Percentiles rank a stretch among this genome's conserved stretches.
Conservation (phyloP, 2,329 filamentous ascomycete species). For the Polychaeton citri region DNA sequence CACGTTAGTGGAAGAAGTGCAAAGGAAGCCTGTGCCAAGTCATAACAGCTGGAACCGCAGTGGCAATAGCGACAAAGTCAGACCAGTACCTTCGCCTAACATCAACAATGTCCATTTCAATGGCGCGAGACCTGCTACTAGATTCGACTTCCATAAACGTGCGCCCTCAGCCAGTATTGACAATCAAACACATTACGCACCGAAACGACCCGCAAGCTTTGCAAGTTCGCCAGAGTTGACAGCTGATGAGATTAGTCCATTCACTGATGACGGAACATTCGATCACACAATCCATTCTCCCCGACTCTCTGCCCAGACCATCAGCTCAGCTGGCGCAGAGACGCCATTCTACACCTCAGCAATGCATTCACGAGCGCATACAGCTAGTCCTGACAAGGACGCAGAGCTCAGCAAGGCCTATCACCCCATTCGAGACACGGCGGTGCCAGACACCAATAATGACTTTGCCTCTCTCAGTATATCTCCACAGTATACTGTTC, state of each 20-base stretch:
- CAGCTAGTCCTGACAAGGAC: background rate
- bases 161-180: background rate
- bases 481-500: too few species aligned
- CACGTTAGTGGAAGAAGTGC: too few species aligned
- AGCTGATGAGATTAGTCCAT: background rate
- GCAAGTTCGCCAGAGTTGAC: background rate
- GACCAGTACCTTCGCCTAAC: too few species aligned
- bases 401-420: background rate
- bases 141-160: background rate
- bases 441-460: background rate
- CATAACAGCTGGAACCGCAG: too few species aligned
- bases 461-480: background rate
- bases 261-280: background rate
- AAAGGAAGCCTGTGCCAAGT: too few species aligned
- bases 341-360: slow-evolving; percentile 13
- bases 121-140: background rate
- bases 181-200: background rate
- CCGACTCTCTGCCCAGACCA: slow-evolving; percentile 19
- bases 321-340: slow-evolving; percentile 14
- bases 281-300: slow-evolving; percentile 15
- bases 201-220: background rate
- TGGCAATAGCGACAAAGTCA: too few species aligned
- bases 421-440: background rate
- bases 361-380: slow-evolving; percentile 2
- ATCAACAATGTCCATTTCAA: background rate